Base-by-base conservation (phyloP, 768 basidiomycete genomes). In the Amanita rubescens region DNA sequence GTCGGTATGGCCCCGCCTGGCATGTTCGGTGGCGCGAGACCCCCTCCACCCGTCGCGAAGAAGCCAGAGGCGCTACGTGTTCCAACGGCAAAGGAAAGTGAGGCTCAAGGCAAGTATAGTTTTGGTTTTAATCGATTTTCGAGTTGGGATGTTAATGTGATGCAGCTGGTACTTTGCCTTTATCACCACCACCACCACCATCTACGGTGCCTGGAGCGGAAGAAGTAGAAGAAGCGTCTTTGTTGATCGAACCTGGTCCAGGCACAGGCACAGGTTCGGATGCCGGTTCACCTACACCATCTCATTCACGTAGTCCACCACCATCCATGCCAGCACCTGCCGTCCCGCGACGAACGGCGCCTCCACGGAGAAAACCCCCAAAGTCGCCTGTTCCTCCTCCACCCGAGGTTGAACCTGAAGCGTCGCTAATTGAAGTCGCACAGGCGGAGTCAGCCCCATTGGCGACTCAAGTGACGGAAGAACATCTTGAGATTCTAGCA, bases 1-100 rank as follows among this genome's bases (percentile, higher is more conserved):
- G 72, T 92, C 20, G 90, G 89, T 3, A 87, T 95, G 86, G 80
- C 32, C 2, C 39, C 74, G 1, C 84, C 85, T 1, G 85, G 88
- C 46, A 71, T 85, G 55, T 83, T 90, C 67, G 83, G 79, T 12
- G 74, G 74, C 11, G 24, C 34, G 10, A 50, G 25, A 24, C 22
- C 47, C 56, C 69, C 71, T 51, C 68, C 71, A 2, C 43, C 53
- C 22, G 38, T 51, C 44, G 66, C 67, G 24, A 71, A 67, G 61
- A 71, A 63, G 51, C 59, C 34, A 17, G 47, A 48, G 17, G 62
- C 7, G 17, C 42, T 57, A 14, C 57, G 53, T 34, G 55, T 51
- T 24, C 53, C 60, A n/a, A 55, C 32, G 15, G 30, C 25, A 19
- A 41, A 33, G 49, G 47, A 52, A 33, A 30, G 14, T n/a, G 41